These are phyloP conservation scores for Chenopodium formosanum DNA, from an alignment of 148 eudicot genomes.

Conservation along the genomic window DNA sequence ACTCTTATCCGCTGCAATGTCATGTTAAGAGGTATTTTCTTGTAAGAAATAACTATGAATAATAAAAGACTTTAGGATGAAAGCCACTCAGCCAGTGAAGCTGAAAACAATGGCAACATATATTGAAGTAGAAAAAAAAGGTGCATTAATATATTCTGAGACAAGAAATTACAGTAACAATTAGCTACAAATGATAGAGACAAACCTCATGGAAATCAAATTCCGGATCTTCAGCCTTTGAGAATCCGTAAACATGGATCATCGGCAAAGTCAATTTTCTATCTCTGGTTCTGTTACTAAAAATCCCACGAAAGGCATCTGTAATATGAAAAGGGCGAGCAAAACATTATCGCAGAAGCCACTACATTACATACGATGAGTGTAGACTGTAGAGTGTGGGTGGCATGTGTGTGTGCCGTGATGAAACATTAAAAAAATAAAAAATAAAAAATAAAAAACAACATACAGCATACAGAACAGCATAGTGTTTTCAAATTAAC, in stretches of 20 bases:
- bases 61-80: background rate
- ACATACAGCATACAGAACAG: background rate
- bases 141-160: background rate
- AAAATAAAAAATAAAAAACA: background rate
- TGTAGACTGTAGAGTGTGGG: background rate
- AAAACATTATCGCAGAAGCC: background rate
- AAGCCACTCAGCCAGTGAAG: background rate
- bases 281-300: constrained; percentile 32
- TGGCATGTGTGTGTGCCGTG: background rate
- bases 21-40: background rate
- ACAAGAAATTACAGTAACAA: background rate
- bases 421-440: background rate
- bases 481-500: background rate
- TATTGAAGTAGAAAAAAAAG: background rate
- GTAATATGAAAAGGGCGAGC: constrained; percentile 17
- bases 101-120: background rate
- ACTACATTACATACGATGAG: background rate
- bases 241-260: constrained; percentile 90
- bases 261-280: constrained; percentile 48
- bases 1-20: constrained; percentile 64
- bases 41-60: too few relatives aligned
- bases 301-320: constrained; percentile 80
- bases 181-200: constrained; percentile 6
- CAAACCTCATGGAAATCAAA: constrained; percentile 83
- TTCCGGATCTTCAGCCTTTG: constrained; percentile 91